phyloP scores from a whole-genome alignment of 352 stramenopile species.

The Peronosclerospora sorghi region DNA sequence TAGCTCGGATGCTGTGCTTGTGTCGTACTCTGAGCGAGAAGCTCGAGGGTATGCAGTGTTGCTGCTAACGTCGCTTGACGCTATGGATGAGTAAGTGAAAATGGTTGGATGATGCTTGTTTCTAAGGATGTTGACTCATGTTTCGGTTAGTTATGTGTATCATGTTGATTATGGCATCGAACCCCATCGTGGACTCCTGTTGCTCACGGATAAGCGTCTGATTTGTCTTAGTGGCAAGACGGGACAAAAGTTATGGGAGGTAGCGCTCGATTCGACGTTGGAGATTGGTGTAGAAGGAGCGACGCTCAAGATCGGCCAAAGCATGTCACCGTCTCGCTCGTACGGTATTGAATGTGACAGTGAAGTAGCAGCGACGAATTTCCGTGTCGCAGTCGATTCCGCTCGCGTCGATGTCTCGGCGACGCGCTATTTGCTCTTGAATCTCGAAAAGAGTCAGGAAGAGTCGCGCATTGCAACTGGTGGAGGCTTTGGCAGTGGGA shows the following conservation, averaged over 20 bases:
- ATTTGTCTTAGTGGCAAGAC: constrained; percentile 64
- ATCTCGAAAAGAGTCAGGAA: constrained; percentile 74
- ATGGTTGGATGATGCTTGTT: too few species aligned
- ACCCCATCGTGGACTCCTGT: constrained; percentile 43
- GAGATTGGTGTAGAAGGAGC: constrained; percentile 30
- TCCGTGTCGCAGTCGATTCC: constrained; percentile 68
- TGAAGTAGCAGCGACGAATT: constrained; percentile 47
- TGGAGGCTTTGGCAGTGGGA: constrained; percentile 7
- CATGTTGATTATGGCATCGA: constrained; percentile 73
- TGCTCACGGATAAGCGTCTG: constrained; percentile 78
- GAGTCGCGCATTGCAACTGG: constrained; percentile 29
- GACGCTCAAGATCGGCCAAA: constrained; percentile 46
- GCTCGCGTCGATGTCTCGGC: constrained; percentile 60
- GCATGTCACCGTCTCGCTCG: constrained; percentile 25
- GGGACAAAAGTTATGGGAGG: constrained; percentile 70
- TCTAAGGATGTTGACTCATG: too few species aligned
- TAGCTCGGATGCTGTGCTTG: constrained; percentile 66
- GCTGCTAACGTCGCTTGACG: constrained; percentile 60
- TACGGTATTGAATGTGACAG: constrained; percentile 72
- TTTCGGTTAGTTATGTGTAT: constrained; percentile 78
- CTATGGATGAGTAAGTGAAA: constrained; percentile 61
- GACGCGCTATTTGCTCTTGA: constrained; percentile 70
- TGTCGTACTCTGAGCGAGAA: constrained; percentile 76
- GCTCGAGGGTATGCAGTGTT: constrained; percentile 64
- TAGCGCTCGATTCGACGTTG: constrained; percentile 72